Percentiles rank a stretch among this genome's conserved stretches.
phyloP scores from a whole-genome alignment of 768 basidiomycete species.

The Cystobasidium onofrii region DNA sequence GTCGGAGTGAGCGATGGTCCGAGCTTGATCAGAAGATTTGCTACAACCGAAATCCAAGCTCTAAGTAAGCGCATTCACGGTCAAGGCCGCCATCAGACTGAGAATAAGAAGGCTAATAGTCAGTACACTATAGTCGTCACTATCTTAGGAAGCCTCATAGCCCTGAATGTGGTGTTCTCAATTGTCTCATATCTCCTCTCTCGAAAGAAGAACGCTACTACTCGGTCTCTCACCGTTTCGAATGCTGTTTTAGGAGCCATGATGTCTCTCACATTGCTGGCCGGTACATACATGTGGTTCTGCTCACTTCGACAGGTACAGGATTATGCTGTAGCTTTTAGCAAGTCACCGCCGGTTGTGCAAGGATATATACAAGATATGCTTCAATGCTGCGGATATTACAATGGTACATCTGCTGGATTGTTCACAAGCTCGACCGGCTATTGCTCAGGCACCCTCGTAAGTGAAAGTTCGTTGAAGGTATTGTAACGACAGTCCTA shows the following conservation, averaged over 20 bases:
- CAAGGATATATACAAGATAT: constrained; percentile 34
- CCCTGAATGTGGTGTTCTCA: background rate
- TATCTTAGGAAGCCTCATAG: background rate
- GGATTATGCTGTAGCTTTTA: constrained; percentile 22
- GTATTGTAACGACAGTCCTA: background rate
- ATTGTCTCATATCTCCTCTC: background rate
- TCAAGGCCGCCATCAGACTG: no score
- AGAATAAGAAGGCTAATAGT: background rate
- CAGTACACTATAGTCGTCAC: background rate
- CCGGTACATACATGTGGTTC: constrained; percentile 34
- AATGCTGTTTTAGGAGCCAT: constrained; percentile 25
- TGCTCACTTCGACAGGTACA: constrained; percentile 24
- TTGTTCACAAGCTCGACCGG: constrained; percentile 25
- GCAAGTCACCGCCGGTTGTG: background rate
- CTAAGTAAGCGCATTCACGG: no score
- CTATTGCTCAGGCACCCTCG: constrained; percentile 3
- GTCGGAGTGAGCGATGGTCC: background rate
- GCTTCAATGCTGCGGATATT: constrained; percentile 33
- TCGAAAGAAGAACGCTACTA: background rate
- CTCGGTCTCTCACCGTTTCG: background rate
- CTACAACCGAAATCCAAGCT: background rate
- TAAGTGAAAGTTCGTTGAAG: background rate
- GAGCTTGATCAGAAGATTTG: background rate
- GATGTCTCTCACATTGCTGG: constrained; percentile 1
- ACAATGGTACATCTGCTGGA: background rate